Evolutionary conservation across 1,284 basidiomycete genomes (phyloP), one percentile per base, ranked within the genome.

Genomic region (Puccinia coronata): DNA sequence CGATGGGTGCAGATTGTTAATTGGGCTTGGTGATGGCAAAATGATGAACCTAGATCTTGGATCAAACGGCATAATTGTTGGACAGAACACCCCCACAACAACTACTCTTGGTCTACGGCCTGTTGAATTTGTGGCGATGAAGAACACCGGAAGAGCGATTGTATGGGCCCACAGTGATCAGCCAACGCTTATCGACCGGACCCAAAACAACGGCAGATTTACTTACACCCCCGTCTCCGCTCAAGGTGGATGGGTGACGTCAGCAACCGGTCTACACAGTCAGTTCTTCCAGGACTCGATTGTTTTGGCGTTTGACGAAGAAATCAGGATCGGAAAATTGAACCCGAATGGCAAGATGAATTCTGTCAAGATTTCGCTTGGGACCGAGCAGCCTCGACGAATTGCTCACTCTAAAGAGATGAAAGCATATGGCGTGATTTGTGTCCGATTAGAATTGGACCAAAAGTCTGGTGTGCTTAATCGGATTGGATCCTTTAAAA

Each of bases 351-450:
- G 31, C 43, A 71, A 70, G 9, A 59, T 80, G 34, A 51, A 80
- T 47, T 20, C 51, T 31, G 28, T 34, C 41, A 80, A 80, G 53
- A 25, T 80, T 59, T 41, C 65, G 23, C 69, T 80, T 41, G 77
- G 77, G 9, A 57, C 16, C 28, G 77, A 80, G 59, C 67, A 71
- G 70, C 77, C 77, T 43, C 34, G 53, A 39, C 36, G 67, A 25
- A 80, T 80, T 34, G 47, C 67, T 25, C 77, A 80, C 61, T 80
- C 77, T 0, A 34, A 41, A 43, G 51, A 59, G 8, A 39, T 71
- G 31, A 47, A 43, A 47, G 67, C 77, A 12, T 80, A 41, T 55
- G 77, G 51, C 20, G 67, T 80, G 34, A n/a, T 80, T 80, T 80
- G 67, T 70, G 34, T 49, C 23, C 25, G 51, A 55, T 47, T 43